phyloP scores from a whole-genome alignment of 2,329 filamentous ascomycete genomes.

The Penicillium fuscoglaucum region DNA sequence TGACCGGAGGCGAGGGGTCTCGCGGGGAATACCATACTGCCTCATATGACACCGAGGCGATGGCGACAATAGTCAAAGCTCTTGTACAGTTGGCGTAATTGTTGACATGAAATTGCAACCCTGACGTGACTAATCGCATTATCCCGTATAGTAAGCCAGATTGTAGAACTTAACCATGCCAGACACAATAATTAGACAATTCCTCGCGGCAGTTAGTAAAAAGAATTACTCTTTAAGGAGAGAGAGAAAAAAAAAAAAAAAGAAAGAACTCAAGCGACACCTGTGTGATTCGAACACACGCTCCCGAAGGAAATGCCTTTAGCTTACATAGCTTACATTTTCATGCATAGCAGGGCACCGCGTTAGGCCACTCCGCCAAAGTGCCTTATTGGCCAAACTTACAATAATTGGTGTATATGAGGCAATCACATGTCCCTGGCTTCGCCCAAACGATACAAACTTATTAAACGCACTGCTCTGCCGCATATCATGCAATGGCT shows the following conservation, averaged over 20 bases:
- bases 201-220: neutral
- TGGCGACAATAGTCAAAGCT: slow-evolving; percentile 1
- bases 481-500: no score
- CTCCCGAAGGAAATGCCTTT: neutral
- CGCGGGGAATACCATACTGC: neutral
- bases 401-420: no score
- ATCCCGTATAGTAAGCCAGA: neutral
- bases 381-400: neutral
- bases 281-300: neutral
- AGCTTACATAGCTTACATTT: no score
- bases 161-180: neutral
- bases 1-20: neutral
- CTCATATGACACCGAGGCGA: neutral
- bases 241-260: neutral
- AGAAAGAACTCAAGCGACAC: neutral
- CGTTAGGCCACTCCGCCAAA: neutral
- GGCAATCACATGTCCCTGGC: no score
- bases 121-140: neutral
- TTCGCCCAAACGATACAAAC: no score
- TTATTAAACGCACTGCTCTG: no score
- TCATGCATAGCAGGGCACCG: no score
- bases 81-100: neutral
- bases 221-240: no score
- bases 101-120: neutral
- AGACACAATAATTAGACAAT: neutral